Percentiles rank a stretch among this genome's conserved stretches.
Evolutionary conservation across 306 rosid genomes (phyloP).

Genomic region (Argentina anserina): DNA sequence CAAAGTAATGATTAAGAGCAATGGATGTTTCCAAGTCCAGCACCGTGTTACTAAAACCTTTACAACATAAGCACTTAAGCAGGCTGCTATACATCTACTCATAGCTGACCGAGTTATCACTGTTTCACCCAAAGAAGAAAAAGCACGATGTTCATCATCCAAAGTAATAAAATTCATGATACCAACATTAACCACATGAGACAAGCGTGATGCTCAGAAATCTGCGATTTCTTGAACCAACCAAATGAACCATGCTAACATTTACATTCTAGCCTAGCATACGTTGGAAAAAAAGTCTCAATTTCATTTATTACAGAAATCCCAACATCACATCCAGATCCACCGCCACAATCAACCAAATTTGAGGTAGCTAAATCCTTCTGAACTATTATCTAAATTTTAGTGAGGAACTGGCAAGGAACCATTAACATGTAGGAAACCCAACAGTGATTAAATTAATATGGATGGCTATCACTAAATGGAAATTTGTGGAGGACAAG

Average conservation of each 20-base stretch:
- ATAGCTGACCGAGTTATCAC: constrained; percentile 62
- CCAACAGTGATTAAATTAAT: neutral
- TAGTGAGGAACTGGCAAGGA: neutral
- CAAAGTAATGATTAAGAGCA: neutral
- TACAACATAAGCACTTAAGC: constrained; percentile 63
- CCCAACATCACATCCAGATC: neutral
- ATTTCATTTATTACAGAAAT: neutral
- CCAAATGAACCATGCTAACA: neutral
- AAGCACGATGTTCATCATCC: constrained; percentile 1
- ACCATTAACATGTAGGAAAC: neutral
- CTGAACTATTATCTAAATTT: neutral
- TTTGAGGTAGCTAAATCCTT: neutral
- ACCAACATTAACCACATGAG: neutral
- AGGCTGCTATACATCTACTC: constrained; percentile 62
- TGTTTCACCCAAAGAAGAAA: constrained; percentile 29
- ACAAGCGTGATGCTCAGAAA: neutral
- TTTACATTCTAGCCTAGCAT: neutral
- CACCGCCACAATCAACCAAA: neutral
- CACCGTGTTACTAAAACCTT: constrained; percentile 48
- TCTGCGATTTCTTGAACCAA: neutral
- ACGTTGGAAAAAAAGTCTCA: no score
- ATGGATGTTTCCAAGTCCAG: constrained; percentile 29
- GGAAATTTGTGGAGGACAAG: constrained; percentile 2
- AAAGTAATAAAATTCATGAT: neutral
- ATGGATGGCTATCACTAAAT: neutral